Conservation (phyloP, 768 basidiomycete genomes). For the Asterophora lycoperdoides region DNA sequence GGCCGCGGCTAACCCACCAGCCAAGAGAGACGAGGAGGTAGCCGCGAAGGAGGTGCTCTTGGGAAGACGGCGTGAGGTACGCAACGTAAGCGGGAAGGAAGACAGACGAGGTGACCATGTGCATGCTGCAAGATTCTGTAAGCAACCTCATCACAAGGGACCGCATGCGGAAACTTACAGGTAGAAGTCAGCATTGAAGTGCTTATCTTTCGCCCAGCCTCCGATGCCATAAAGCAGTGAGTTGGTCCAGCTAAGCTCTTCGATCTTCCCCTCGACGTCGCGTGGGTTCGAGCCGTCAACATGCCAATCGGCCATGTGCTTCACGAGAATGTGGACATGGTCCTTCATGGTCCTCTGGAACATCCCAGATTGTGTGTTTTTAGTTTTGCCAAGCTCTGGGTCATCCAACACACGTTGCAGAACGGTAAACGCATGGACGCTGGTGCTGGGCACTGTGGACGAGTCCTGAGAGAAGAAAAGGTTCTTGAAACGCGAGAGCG, state of each 20-base stretch:
- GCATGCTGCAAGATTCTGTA: constrained; percentile 43
- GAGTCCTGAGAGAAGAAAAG: neutral
- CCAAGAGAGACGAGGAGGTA: constrained; percentile 52
- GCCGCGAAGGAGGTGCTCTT: constrained; percentile 50
- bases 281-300: constrained; percentile 13
- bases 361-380: constrained; percentile 9
- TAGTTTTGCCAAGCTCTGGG: constrained; percentile 14
- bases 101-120: constrained; percentile 59
- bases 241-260: constrained; percentile 21
- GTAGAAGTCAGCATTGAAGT: constrained; percentile 22
- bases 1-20: constrained; percentile 58
- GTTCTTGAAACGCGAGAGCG: constrained; percentile 12
- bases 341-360: constrained; percentile 12
- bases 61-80: constrained; percentile 36
- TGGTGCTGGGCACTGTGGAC: neutral
- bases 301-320: constrained; percentile 16
- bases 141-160: neutral
- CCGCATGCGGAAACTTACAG: constrained; percentile 11
- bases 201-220: constrained; percentile 16
- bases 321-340: constrained; percentile 5
- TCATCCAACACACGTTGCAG: constrained; percentile 18
- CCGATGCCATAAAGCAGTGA: constrained; percentile 18
- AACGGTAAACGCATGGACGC: constrained; percentile 18
- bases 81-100: constrained; percentile 52
- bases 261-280: constrained; percentile 16